Base-by-base conservation (phyloP, 805 yeast species). In the Teunomyces lycoperdinae region DNA sequence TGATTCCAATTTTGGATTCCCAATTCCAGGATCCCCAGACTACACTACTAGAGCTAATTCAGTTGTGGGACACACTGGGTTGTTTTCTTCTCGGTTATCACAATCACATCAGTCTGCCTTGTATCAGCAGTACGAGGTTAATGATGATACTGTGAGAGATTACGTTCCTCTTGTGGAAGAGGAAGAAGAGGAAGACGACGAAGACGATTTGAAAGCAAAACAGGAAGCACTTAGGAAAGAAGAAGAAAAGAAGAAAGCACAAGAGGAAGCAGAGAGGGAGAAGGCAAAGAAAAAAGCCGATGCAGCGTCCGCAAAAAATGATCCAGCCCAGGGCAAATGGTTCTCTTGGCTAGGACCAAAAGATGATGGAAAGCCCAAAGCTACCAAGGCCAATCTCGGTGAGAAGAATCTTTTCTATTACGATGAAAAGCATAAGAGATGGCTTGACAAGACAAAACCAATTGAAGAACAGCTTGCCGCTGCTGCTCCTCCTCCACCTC, bases 331-430 rank as follows among this genome's bases (percentile, higher is more conserved):
- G 1, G 46, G 43, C 10, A 47, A 46, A 5, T 87, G 96, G 88
- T 67, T 86, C 50, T 73, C 78, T 47, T 67, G 62, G 61, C 51
- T 62, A 26, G 61, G 74, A 40, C 41, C 41, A 24, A 74, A 71
- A 52, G 76, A 76, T 40, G 78, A 80, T 27, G 84, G 80, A 42
- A 87, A 81, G 45, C 89, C 88, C 34, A 88, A 87, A 60, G 87
- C 90, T 0, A 77, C 84, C 51, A 80, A 81, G 53, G 98, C 97
- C 32, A 89, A 94, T 55, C 69, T 94, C 45, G 99, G 98, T 9
- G 88, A 86, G 48, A 78, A 82, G 50, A 85, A 76, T 60, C 72
- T 79, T 13, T 85, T 94, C 61, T 78, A 80, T 58, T 94, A 82
- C 63, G 96, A 91, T 68, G 92, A 88, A 57, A 81, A 86, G 50